Base-by-base conservation (phyloP, 2,329 filamentous ascomycete genomes). In the Xylaria sp. region DNA sequence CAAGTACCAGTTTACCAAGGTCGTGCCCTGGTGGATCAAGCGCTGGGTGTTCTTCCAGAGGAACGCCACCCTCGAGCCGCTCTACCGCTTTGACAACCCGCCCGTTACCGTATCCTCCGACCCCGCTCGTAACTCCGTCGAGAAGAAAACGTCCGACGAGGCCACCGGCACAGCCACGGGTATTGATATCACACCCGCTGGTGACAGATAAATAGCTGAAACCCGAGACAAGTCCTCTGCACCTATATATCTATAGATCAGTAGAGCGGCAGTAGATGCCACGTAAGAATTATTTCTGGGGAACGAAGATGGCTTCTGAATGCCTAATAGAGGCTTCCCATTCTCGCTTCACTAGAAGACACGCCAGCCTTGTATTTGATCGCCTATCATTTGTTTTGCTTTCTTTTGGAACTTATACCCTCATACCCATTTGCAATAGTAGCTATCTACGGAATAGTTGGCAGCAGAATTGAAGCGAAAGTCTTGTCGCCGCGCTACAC, bases 11-110 rank as follows among this genome's bases (percentile, higher is more conserved):
- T 66, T 81, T 34, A 75, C 70, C 34, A 78, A 78, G 53, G 78
- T 78, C 10, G 56, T 80, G 2, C 80, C 81, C 4, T 82, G 78
- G 75, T 81, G 78, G 76, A 74, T 79, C 67, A 80, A 78, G 72
- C 76, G 76, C 60, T 77, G 72, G 68, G 68, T 77, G 18, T 65
- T 78, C 46, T 78, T 76, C 73, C 73, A 75, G 69, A 72, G 69
- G 53, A 60, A 66, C 66, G 77, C 77, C 34, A 68, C 67, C 25
- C 73, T 78, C 60, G 73, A 76, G 63, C 77, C 77, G 20, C 72
- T 78, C 4, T 78, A 78, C 70, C 71, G 70, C 23, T 70, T 73
- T 63, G 77, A 78, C 43, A 73, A 75, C 60, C 65, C 67, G 2
- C 65, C 46, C 15, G 57, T n/a, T 5, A 46, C 59, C 57, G 39